Evolutionary conservation across 2,329 filamentous ascomycete species (phyloP).

Genomic region (Chaetomiaceae sp.): DNA sequence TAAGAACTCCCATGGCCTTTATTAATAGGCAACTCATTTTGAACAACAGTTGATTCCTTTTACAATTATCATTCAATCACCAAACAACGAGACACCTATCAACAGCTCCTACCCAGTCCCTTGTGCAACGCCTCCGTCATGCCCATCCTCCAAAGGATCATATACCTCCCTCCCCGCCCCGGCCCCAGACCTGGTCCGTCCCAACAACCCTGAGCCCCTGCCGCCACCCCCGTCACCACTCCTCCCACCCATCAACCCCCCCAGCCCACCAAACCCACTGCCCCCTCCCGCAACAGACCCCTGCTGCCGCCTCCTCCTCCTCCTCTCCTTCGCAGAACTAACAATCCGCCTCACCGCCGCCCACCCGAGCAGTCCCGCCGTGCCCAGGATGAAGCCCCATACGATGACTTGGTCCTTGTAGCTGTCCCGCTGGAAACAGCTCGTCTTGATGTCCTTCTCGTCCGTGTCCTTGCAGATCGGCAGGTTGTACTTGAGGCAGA

Average conservation of each 20-base stretch:
- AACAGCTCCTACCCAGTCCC: neutral
- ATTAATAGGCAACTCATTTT: too few relatives aligned
- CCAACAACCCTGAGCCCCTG: neutral
- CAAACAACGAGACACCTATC: neutral
- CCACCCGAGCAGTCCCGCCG: conserved; percentile 56
- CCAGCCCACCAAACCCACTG: neutral
- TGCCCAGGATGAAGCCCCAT: conserved; percentile 59
- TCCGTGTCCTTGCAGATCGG: conserved; percentile 60
- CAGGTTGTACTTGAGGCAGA: conserved; percentile 57
- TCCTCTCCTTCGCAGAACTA: neutral
- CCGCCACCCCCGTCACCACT: neutral
- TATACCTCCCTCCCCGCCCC: conserved; percentile 6
- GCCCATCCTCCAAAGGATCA: conserved; percentile 6
- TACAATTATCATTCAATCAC: neutral
- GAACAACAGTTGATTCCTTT: neutral
- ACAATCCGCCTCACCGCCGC: conserved; percentile 47
- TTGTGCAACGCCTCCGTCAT: neutral
- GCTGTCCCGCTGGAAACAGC: conserved; percentile 64
- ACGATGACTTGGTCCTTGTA: conserved; percentile 64
- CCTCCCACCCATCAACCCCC: neutral
- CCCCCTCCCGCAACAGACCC: neutral
- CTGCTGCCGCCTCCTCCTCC: neutral
- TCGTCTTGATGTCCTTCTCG: conserved; percentile 58
- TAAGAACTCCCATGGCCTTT: too few relatives aligned
- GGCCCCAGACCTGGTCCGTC: neutral